A percentile compares a stretch with the other conserved stretches of the same genome.
Conservation (phyloP, 352 stramenopile genomes). For the Blastocystis sp. region DNA sequence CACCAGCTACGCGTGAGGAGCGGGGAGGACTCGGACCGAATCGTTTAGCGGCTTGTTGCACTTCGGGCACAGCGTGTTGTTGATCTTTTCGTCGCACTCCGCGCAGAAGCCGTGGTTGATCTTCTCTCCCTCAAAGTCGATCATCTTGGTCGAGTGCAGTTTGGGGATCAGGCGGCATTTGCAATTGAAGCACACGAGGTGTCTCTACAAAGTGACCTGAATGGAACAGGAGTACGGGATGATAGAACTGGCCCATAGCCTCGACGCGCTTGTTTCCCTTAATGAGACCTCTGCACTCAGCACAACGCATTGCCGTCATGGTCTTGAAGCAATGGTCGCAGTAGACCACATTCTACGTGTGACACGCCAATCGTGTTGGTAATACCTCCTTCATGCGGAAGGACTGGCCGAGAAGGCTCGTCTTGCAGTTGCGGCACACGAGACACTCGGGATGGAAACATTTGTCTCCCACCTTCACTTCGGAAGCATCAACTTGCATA, state of each 20-base stretch:
- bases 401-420: background rate
- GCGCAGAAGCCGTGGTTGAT: background rate
- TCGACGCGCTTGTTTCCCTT: conserved; percentile 18
- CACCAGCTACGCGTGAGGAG: conserved; percentile 8
- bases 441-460: conserved; percentile 53
- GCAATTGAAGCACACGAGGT: conserved; percentile 50
- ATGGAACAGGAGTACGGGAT: background rate
- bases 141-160: conserved; percentile 1
- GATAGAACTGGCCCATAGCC: conserved; percentile 48
- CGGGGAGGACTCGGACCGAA: background rate
- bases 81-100: background rate
- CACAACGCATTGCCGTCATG: background rate
- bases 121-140: background rate
- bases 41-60: conserved; percentile 16
- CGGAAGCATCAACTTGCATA: background rate
- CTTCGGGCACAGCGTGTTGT: conserved; percentile 20
- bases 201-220: conserved; percentile 21
- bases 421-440: conserved; percentile 37
- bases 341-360: conserved; percentile 38
- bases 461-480: background rate
- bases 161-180: background rate
- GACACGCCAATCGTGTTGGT: background rate
- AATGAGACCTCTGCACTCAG: conserved; percentile 24
- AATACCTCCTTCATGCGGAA: conserved; percentile 57
- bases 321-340: conserved; percentile 57